These are phyloP conservation scores for Phytophthora syringae DNA, from an alignment of 352 stramenopile species.

Conservation along the genomic window DNA sequence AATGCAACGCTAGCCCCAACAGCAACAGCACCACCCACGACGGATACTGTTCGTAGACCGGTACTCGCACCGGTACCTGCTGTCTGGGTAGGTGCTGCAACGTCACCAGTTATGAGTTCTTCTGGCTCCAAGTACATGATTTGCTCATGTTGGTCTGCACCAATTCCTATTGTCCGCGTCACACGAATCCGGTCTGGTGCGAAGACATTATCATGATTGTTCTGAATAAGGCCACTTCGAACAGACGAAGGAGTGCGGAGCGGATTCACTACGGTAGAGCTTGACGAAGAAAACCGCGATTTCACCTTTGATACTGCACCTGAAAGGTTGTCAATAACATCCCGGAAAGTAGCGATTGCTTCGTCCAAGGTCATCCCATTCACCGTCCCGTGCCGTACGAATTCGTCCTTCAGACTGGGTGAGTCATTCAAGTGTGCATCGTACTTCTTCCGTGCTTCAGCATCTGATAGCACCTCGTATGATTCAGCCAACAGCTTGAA, in stretches of 20 bases:
- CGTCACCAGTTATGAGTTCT: conserved; percentile 67
- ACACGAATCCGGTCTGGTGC: conserved; percentile 74
- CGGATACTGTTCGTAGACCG: conserved; percentile 61
- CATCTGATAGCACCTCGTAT: conserved; percentile 83
- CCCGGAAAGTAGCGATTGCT: conserved; percentile 79
- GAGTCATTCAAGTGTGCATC: conserved; percentile 63
- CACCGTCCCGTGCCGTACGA: conserved; percentile 79
- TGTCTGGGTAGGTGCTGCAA: conserved; percentile 44
- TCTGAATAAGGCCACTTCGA: conserved; percentile 54
- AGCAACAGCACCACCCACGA: conserved; percentile 79
- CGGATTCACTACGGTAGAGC: conserved; percentile 69
- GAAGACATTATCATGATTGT: conserved; percentile 90
- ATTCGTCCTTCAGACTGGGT: conserved; percentile 70
- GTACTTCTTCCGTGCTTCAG: conserved; percentile 63
- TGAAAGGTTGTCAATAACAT: conserved; percentile 73
- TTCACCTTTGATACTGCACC: conserved; percentile 64
- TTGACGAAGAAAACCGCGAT: conserved; percentile 71
- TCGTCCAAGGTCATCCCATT: conserved; percentile 87
- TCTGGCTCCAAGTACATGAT: conserved; percentile 84
- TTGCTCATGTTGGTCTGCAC: conserved; percentile 63
- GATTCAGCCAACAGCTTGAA: conserved; percentile 88
- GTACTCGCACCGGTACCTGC: conserved; percentile 22
- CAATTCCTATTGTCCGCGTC: conserved; percentile 60
- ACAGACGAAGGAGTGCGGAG: conserved; percentile 41
- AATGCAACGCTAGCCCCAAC: conserved; percentile 80